Evolutionary conservation across 257 asterid species (phyloP), one percentile per base, ranked within the genome.

Genomic region (Osmanthus fragrans): DNA sequence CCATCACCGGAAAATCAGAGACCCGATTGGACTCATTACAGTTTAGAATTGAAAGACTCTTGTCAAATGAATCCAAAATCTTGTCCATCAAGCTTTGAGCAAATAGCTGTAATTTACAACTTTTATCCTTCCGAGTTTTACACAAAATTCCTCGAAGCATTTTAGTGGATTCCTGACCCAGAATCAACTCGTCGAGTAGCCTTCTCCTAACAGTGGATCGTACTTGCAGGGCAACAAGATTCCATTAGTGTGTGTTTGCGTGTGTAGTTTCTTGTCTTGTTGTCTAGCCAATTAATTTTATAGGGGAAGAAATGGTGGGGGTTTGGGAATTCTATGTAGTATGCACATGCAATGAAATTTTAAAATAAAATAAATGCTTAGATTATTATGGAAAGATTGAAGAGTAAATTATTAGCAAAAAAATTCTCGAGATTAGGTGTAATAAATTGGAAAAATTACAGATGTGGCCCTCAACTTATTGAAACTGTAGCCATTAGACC

Each of bases 151-250:
- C 76, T 19, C 85, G 85, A 69, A 90, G 87, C 73, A 70, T 81
- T 56, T 79, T 84, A 4, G 91, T 82, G 1, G 82, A 67, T 33
- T 81, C 84, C 19, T 89, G 86, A 15, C 96, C 93, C 3, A 86
- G 90, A 21, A 73, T 80, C 81, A 88, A 56, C 84, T 85, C 88
- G 19, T 49, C 80, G 73, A 85, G 75, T 21, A 84, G 83, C 73
- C 79, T 80, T 16, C 80, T 79, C 81, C 74, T 77, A 7, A 33
- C 78, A 34, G 33, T 23, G 58, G 69, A 73, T 5, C 25, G 63
- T 8, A 58, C 30, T 58, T n/a, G 66, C 10, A 58, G 66, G 66
- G 30, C 0, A 2, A 6, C 11, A 60, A 3, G 33, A 21, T 33
- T 60, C 68, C 68, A 60, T 60, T 60, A 1, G 16, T 2, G 33